A percentile compares a stretch with the other conserved stretches of the same genome.
phyloP scores from a whole-genome alignment of 2,329 filamentous ascomycete species.

The Aureobasidium sp. region DNA sequence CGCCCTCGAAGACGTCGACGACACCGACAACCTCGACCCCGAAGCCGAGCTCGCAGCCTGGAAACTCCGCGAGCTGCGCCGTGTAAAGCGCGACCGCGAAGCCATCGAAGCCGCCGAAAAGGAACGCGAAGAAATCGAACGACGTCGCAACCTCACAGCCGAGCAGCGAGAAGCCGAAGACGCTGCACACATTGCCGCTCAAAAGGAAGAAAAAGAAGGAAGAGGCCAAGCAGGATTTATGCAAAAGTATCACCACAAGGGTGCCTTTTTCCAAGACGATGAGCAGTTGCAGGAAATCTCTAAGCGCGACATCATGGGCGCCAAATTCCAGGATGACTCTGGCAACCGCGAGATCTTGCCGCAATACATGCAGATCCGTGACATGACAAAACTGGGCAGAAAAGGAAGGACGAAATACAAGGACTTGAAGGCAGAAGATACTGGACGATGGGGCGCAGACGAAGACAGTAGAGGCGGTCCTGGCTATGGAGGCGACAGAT shows the following conservation, averaged over 20 bases:
- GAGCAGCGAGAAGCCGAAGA: conserved; percentile 85
- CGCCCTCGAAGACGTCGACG: conserved; percentile 68
- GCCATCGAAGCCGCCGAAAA: conserved; percentile 75
- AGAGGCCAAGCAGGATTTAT: conserved; percentile 80
- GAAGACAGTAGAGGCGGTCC: conserved; percentile 42
- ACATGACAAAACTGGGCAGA: conserved; percentile 87
- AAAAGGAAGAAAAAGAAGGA: conserved; percentile 65
- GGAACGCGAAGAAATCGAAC: conserved; percentile 82
- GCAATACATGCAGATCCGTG: conserved; percentile 83
- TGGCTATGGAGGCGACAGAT: conserved; percentile 57
- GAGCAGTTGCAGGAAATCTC: conserved; percentile 51
- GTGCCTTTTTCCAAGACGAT: conserved; percentile 88
- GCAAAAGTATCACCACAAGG: conserved; percentile 96
- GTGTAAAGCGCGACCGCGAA: conserved; percentile 78
- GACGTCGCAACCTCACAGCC: conserved; percentile 73
- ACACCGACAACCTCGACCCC: conserved; percentile 77
- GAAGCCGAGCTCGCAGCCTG: conserved; percentile 86
- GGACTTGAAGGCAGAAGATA: conserved; percentile 84
- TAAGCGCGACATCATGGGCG: conserved; percentile 77
- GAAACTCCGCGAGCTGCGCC: conserved; percentile 84
- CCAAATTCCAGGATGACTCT: conserved; percentile 73
- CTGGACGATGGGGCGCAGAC: conserved; percentile 67
- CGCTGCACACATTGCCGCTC: conserved; percentile 63
- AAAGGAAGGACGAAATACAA: conserved; percentile 87
- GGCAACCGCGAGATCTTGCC: conserved; percentile 75